Conservation (phyloP, 1,139 yeast species). For the Trichomonascaceae sp. region DNA sequence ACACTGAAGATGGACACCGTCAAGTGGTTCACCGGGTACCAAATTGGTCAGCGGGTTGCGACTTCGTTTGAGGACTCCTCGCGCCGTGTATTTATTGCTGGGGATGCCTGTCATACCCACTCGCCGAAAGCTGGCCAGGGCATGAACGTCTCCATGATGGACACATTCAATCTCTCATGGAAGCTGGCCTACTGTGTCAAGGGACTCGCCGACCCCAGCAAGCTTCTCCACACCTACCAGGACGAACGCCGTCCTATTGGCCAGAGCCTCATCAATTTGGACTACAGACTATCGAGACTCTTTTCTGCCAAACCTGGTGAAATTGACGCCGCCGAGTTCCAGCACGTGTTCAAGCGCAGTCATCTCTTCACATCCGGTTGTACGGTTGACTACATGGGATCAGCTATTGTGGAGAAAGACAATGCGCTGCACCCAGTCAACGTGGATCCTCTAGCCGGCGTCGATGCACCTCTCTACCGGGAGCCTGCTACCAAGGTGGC, state of each 20-base stretch:
- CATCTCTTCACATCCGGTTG: constrained; percentile 27
- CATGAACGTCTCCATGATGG: constrained; percentile 28
- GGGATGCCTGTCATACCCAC: constrained; percentile 32
- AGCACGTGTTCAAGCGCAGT: constrained; percentile 21
- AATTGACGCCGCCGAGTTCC: constrained; percentile 24
- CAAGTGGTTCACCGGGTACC: constrained; percentile 29
- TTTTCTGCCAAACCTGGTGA: constrained; percentile 26
- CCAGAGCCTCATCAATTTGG: constrained; percentile 26
- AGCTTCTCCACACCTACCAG: constrained; percentile 25
- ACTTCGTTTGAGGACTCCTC: constrained; percentile 17
- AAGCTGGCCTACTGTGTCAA: constrained; percentile 26
- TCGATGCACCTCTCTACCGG: neutral
- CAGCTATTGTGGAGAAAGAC: constrained; percentile 13
- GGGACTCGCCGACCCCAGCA: constrained; percentile 16
- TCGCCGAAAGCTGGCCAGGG: constrained; percentile 33
- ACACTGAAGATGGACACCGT: constrained; percentile 23
- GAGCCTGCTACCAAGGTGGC: constrained; percentile 18
- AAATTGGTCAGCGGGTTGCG: constrained; percentile 29
- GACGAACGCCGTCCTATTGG: constrained; percentile 26
- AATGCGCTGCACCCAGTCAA: neutral
- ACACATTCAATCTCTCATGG: constrained; percentile 29
- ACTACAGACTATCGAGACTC: constrained; percentile 24
- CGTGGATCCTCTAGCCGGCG: neutral
- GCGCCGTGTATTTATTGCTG: constrained; percentile 25
- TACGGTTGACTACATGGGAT: constrained; percentile 22